These are phyloP conservation scores for Suhomyces guaymorum DNA, from an alignment of 1,139 yeast genomes.

Conservation along the genomic window DNA sequence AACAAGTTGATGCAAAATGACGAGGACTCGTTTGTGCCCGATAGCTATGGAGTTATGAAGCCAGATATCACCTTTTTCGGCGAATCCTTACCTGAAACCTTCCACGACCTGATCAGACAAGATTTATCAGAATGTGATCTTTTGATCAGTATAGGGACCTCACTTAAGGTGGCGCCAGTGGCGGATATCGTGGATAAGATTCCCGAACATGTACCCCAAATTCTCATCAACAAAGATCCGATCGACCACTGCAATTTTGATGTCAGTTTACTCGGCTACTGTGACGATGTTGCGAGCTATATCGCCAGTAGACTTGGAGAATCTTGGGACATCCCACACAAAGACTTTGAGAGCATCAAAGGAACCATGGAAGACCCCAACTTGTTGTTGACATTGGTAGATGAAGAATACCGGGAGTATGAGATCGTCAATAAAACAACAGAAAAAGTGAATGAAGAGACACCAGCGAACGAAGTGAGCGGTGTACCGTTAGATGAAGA, in stretches of 20 bases:
- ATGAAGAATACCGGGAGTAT: slow-evolving; percentile 22
- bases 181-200: slow-evolving; percentile 70
- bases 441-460: not conserved
- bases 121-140: slow-evolving; percentile 71
- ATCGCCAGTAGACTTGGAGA: slow-evolving; percentile 47
- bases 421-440: slow-evolving; percentile 12
- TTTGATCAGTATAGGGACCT: slow-evolving; percentile 86
- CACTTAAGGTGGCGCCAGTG: slow-evolving; percentile 93
- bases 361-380: slow-evolving; percentile 19
- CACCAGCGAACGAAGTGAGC: not conserved
- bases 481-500: too few species aligned
- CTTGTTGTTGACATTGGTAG: slow-evolving; percentile 23
- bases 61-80: slow-evolving; percentile 97
- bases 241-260: slow-evolving; percentile 72
- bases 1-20: slow-evolving; percentile 37
- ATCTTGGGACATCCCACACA: slow-evolving; percentile 67
- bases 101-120: slow-evolving; percentile 60
- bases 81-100: slow-evolving; percentile 75
- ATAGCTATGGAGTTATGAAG: slow-evolving; percentile 82
- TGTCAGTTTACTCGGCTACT: slow-evolving; percentile 73
- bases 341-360: slow-evolving; percentile 25
- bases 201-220: slow-evolving; percentile 74
- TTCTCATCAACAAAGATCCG: slow-evolving; percentile 78
- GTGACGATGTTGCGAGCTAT: slow-evolving; percentile 82
- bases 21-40: slow-evolving; percentile 31